phyloP scores from a whole-genome alignment of 2,329 filamentous ascomycete genomes.

The Apiospora sp. region DNA sequence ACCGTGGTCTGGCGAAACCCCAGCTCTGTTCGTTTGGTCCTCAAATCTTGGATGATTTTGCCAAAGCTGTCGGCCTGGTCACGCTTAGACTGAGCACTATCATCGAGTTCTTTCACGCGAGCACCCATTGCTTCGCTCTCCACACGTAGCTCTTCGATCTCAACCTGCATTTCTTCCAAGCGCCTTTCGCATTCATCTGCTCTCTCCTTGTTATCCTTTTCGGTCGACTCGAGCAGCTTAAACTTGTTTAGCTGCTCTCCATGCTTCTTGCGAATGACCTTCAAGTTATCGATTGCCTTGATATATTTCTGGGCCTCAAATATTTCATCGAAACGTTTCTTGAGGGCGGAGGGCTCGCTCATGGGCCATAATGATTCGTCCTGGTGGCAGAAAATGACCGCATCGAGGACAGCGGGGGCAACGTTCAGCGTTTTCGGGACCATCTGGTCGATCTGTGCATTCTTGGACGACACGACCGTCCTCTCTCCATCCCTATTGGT shows the following conservation, averaged over 20 bases:
- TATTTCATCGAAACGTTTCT: slow-evolving; percentile 96
- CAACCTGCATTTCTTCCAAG: slow-evolving; percentile 68
- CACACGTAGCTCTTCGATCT: slow-evolving; percentile 68
- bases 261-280: slow-evolving; percentile 82
- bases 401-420: slow-evolving; percentile 87
- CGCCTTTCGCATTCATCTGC: slow-evolving; percentile 76
- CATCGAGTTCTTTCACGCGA: slow-evolving; percentile 68
- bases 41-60: slow-evolving; percentile 76
- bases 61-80: slow-evolving; percentile 77
- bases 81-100: slow-evolving; percentile 70
- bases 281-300: slow-evolving; percentile 96
- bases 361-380: slow-evolving; percentile 98
- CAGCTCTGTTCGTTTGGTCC: slow-evolving; percentile 78
- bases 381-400: slow-evolving; percentile 98
- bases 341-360: slow-evolving; percentile 84
- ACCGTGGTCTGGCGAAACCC: slow-evolving; percentile 75
- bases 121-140: slow-evolving; percentile 65
- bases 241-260: slow-evolving; percentile 76
- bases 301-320: slow-evolving; percentile 98
- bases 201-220: slow-evolving; percentile 85
- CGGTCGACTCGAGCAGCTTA: slow-evolving; percentile 78
- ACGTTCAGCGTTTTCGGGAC: slow-evolving; percentile 90
- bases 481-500: slow-evolving; percentile 83
- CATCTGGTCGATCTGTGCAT: slow-evolving; percentile 81
- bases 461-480: slow-evolving; percentile 78